Conservation (phyloP, 768 basidiomycete genomes). For the Lactifluus piperatus region DNA sequence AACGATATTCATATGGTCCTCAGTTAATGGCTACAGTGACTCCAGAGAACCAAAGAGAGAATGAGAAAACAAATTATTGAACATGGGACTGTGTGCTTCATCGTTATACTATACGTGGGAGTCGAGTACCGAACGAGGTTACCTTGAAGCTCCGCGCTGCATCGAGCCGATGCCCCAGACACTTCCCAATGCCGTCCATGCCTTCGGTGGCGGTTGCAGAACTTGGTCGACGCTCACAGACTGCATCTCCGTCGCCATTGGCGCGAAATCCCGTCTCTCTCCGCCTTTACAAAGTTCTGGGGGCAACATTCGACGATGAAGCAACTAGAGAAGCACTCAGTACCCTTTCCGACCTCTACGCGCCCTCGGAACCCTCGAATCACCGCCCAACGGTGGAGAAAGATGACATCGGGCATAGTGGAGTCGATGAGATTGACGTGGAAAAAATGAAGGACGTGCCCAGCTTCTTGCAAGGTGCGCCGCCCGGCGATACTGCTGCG, state of each 20-base stretch:
- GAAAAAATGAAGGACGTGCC: constrained; percentile 16
- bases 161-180: background rate
- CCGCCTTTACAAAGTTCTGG: constrained; percentile 84
- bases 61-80: too few relatives aligned
- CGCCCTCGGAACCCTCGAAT: constrained; percentile 21
- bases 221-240: constrained; percentile 19
- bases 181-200: constrained; percentile 1
- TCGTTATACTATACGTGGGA: too few relatives aligned
- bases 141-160: background rate
- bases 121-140: too few relatives aligned
- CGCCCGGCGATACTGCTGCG: constrained; percentile 57
- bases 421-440: constrained; percentile 27
- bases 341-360: constrained; percentile 78
- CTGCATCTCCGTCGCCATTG: constrained; percentile 20
- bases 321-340: constrained; percentile 72
- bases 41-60: too few relatives aligned
- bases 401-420: constrained; percentile 31
- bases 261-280: constrained; percentile 70
- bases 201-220: constrained; percentile 23
- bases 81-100: too few relatives aligned
- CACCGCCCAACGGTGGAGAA: constrained; percentile 25
- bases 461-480: constrained; percentile 28
- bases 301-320: constrained; percentile 69
- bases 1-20: too few relatives aligned
- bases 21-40: too few relatives aligned